phyloP scores from a whole-genome alignment of 176 grass and related monocot genomes.

The Triticum monococcum region DNA sequence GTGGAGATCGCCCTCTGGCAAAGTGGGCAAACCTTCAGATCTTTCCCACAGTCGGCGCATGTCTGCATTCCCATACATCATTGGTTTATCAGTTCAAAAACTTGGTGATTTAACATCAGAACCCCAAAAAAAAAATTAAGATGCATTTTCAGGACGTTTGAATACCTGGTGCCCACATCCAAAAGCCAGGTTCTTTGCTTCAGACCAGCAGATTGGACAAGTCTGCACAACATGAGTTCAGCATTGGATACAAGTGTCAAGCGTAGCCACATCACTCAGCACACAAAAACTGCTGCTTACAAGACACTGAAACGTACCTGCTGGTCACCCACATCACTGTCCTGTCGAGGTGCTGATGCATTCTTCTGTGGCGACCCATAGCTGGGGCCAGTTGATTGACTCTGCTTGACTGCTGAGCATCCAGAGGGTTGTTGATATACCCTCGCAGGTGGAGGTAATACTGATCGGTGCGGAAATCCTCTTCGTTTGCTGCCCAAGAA shows the following conservation, averaged over 20 bases:
- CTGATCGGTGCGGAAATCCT: constrained; percentile 41
- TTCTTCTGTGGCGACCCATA: constrained; percentile 32
- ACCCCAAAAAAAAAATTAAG: not conserved
- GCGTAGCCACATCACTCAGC: not conserved
- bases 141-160: not conserved
- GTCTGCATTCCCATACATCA: constrained; percentile 39
- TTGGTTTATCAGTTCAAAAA: not conserved
- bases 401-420: constrained; percentile 35
- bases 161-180: constrained; percentile 87
- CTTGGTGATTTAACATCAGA: not conserved
- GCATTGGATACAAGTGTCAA: not conserved
- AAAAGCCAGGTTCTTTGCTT: constrained; percentile 78
- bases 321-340: constrained; percentile 54
- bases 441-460: constrained; percentile 60
- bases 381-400: constrained; percentile 20
- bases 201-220: constrained; percentile 70
- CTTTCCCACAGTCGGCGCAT: constrained; percentile 57
- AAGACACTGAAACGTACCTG: constrained; percentile 44
- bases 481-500: constrained; percentile 49
- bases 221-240: constrained; percentile 33
- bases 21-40: constrained; percentile 64
- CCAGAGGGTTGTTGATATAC: constrained; percentile 25
- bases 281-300: not conserved
- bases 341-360: constrained; percentile 28
- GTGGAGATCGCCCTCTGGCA: constrained; percentile 64